These are phyloP conservation scores for Gynochthodes officinalis DNA, from an alignment of 257 asterid species.

Conservation along the genomic window DNA sequence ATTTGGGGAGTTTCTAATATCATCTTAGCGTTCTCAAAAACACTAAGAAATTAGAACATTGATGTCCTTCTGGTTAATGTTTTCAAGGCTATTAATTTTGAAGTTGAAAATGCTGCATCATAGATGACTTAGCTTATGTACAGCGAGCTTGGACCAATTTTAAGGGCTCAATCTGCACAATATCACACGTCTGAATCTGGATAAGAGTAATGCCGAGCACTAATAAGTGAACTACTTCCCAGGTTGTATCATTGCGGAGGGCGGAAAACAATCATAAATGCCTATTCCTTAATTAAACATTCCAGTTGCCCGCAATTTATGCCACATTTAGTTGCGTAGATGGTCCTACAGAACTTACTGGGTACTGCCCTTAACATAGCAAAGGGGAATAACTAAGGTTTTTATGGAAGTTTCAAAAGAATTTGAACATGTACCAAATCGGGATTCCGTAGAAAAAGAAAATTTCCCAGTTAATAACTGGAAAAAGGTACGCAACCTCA, in stretches of 20 bases:
- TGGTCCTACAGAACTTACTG: not conserved
- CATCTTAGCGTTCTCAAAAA: not conserved
- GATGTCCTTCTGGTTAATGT: not conserved
- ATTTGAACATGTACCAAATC: not conserved
- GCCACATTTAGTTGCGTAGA: not conserved
- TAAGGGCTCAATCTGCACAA: not conserved
- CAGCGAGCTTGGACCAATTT: not conserved
- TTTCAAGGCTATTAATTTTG: not conserved
- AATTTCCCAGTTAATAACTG: no score
- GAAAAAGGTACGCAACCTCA: not conserved
- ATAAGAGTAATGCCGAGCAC: not conserved
- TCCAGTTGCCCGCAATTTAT: no score
- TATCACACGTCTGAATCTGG: not conserved
- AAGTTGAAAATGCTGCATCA: not conserved
- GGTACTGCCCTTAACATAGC: not conserved
- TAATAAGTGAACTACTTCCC: not conserved
- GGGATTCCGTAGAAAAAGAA: not conserved
- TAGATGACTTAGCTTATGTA: not conserved
- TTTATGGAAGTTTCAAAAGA: not conserved
- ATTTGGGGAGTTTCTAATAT: not conserved
- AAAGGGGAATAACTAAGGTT: no score
- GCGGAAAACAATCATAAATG: not conserved
- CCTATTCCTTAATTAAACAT: not conserved
- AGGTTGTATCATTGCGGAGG: not conserved
- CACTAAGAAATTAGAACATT: not conserved